These are phyloP conservation scores for Plasmodium yoelii DNA, from an alignment of 169 alveolate species.

Conservation along the genomic window DNA sequence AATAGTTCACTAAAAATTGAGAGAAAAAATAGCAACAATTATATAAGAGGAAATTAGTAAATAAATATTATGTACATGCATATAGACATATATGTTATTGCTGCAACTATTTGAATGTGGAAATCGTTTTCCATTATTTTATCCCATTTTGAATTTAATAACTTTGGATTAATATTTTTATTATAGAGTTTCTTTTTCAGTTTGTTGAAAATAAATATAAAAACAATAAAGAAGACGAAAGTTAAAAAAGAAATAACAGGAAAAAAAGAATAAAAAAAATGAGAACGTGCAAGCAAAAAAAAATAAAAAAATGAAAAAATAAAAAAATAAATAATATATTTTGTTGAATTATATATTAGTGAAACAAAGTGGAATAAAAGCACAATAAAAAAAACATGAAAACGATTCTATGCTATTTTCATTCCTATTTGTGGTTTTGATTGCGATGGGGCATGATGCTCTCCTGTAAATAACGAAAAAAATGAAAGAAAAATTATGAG, in stretches of 20 bases:
- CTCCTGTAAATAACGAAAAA: slow-evolving; percentile 34
- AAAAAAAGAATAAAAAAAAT: background rate
- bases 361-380: background rate
- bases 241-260: no score
- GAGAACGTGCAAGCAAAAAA: background rate
- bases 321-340: background rate
- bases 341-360: background rate
- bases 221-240: no score
- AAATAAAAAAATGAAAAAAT: background rate
- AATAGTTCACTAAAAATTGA: no score
- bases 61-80: no score
- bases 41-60: no score
- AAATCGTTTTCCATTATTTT: background rate
- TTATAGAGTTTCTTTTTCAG: no score
- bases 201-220: no score
- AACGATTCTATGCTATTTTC: slow-evolving; percentile 53
- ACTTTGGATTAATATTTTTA: no score
- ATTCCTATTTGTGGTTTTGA: slow-evolving; percentile 72
- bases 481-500: background rate
- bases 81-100: no score
- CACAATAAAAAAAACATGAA: background rate
- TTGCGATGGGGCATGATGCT: slow-evolving; percentile 74
- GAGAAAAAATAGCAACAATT: no score
- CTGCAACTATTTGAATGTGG: no score
- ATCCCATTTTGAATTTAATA: background rate